Evolutionary conservation across 176 grass and related monocot species (phyloP).

Genomic region (Typha latifolia): DNA sequence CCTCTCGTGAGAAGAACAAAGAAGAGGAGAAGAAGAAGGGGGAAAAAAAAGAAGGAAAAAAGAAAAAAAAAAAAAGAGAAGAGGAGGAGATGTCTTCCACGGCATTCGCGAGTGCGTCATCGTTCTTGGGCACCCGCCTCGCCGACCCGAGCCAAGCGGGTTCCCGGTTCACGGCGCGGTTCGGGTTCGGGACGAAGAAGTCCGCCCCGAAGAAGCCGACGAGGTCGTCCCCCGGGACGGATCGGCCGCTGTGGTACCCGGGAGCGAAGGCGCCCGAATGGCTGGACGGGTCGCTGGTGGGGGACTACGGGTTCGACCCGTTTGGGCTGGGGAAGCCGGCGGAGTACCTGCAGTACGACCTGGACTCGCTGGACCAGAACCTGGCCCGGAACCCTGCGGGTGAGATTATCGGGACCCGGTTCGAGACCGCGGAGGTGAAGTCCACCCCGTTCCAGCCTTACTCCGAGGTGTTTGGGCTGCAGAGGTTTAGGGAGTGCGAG

Average conservation of each 20-base stretch:
- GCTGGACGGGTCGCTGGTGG: slow-evolving; percentile 74
- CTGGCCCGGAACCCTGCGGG: slow-evolving; percentile 70
- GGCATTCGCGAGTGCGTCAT: slow-evolving; percentile 62
- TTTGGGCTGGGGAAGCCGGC: slow-evolving; percentile 79
- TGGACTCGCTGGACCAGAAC: slow-evolving; percentile 98
- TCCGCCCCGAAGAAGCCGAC: slow-evolving; percentile 39
- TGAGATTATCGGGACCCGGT: slow-evolving; percentile 72
- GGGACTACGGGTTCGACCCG: slow-evolving; percentile 97
- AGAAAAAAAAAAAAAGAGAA: neutral
- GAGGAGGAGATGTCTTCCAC: slow-evolving; percentile 47
- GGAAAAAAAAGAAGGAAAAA: no score
- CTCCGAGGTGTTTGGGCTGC: slow-evolving; percentile 90
- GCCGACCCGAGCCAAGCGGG: slow-evolving; percentile 34
- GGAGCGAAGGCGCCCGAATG: slow-evolving; percentile 66
- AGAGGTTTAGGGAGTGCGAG: slow-evolving; percentile 97
- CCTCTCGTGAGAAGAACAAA: neutral
- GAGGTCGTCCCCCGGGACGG: slow-evolving; percentile 13
- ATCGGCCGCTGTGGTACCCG: slow-evolving; percentile 89
- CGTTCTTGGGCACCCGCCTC: slow-evolving; percentile 76
- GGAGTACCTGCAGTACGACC: slow-evolving; percentile 95
- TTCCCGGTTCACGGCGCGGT: slow-evolving; percentile 59
- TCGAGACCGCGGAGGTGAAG: slow-evolving; percentile 59
- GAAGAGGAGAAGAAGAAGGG: no score
- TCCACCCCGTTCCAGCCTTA: slow-evolving; percentile 88
- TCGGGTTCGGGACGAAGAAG: slow-evolving; percentile 53